Evolutionary conservation across 306 rosid genomes (phyloP), one percentile per base, ranked within the genome.

Genomic region (Malus fusca): DNA sequence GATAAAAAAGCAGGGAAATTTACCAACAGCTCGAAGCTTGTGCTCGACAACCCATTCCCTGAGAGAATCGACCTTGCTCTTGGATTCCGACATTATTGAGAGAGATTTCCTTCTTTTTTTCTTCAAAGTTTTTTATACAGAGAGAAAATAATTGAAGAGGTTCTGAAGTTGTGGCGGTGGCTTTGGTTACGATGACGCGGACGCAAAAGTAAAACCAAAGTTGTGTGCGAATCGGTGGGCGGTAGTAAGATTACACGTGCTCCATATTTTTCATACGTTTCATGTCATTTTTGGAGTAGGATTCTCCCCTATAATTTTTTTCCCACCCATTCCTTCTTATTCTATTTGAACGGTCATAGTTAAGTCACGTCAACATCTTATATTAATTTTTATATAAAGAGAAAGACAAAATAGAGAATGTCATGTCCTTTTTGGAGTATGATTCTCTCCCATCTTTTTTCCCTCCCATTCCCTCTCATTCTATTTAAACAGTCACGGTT

Each of bases 21-120:
- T 87, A 95, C 99, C 99, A 74, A 95, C 97, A 67, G 97, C 42
- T 44, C 99, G 97, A 51, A 95, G 97, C 86, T 92, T 95, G 82
- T 95, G 97, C 6, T 95, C 96, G 64, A 84, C 81, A 51, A 92
- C 84, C 97, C 97, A 95, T 66, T 82, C 95, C 85, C 97, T 88
- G 0, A 85, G 1, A 55, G 96, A 88, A 65, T 88, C 96, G 4
- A 87, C 1, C 71, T 86, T 88, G 69, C 81, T 82, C 88, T 85
- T 92, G 18, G 95, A 64, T 62, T 92, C 99, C 40, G 92, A 84
- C 97, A 95, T 95, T 62, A 37, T 68, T 11, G 71, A 55, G 73
- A 55, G 71, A 75, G 31, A 72, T 23, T 42, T 42, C 9, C 12
- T 42, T 42, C 12, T 42, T 30, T 31, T 64, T 17, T 25, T 42